Evolutionary conservation across 148 eudicot species (phyloP), one percentile per base, ranked within the genome.

Genomic region (Rheum nobile): DNA sequence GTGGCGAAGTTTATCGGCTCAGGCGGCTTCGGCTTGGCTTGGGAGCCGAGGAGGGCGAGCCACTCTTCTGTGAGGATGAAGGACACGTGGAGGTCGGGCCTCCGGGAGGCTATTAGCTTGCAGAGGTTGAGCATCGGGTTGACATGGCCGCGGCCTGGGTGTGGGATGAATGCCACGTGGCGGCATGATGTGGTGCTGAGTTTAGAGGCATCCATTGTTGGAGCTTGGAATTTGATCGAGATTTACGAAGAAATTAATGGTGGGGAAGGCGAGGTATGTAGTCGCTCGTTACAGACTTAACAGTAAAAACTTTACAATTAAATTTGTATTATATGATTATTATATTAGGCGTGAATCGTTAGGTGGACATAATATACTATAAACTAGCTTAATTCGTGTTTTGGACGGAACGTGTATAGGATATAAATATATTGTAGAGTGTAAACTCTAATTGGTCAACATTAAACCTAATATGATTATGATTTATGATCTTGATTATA

Each of bases 81-180:
- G n/a, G 70, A 29, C n/a, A 31, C n/a, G 35, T 31, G 70, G 21
- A 65, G 6, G 37, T 14, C 35, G 12, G 0, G 67, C 34, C 67
- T 59, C 7, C 59, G 59, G 38, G 35, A 4, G 19, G 39, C 21
- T 1, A 65, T 13, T 4, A 65, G 39, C 39, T 14, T 29, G 70
- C 70, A 29, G 70, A 65, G 19, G 67, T 59, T 24, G 29, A 59
- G 34, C 67, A 59, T 59, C 8, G 67, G 67, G 67, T 59, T 59
- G 67, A 59, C 34, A 31, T 59, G 67, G 67, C 67, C 67, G 8
- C 67, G 67, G 26, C 67, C 67, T 59, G 67, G 67, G 6, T 9
- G 16, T 7, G 67, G 67, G 34, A 59, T 59, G 31, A 19, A 12
- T 21, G 34, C 34, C 19, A 29, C 67, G 29, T 59, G 67, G 67